Percentiles rank a stretch among this genome's conserved stretches.
These are phyloP conservation scores for Xylariaceae sp. DNA, from an alignment of 2,329 filamentous ascomycete species.

Conservation along the genomic window DNA sequence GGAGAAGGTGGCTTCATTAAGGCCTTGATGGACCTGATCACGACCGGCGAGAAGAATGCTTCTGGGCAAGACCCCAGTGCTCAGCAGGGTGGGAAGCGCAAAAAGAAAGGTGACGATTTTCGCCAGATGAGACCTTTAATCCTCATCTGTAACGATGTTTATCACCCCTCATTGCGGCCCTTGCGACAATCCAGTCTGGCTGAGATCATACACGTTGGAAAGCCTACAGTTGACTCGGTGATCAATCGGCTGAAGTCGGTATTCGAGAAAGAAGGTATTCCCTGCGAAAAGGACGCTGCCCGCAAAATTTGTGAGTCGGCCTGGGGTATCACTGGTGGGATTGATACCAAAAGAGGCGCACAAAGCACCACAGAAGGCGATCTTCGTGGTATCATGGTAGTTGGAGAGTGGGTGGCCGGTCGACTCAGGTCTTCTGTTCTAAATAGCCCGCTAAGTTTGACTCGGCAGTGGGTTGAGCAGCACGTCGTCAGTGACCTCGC, in stretches of 20 bases:
- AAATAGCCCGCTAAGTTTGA: constrained; percentile 51
- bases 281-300: constrained; percentile 85
- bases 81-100: constrained; percentile 44
- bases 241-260: constrained; percentile 76
- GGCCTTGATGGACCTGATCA: constrained; percentile 85
- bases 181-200: constrained; percentile 81
- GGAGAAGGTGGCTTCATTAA: constrained; percentile 95
- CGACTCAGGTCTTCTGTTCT: constrained; percentile 56
- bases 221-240: constrained; percentile 82
- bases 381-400: constrained; percentile 79
- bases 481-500: constrained; percentile 66
- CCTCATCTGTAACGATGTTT: constrained; percentile 95
- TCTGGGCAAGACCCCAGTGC: constrained; percentile 30
- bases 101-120: constrained; percentile 83
- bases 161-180: constrained; percentile 82
- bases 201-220: constrained; percentile 88
- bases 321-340: constrained; percentile 74
- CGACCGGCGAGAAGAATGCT: constrained; percentile 80
- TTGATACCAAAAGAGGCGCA: constrained; percentile 65
- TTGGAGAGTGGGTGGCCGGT: constrained; percentile 81
- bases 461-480: constrained; percentile 73
- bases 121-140: constrained; percentile 83
- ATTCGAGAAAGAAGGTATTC: constrained; percentile 85
- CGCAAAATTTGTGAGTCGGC: constrained; percentile 79
- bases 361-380: constrained; percentile 70